Base-by-base conservation (phyloP, 352 stramenopile genomes). In the Pythium sp. region DNA sequence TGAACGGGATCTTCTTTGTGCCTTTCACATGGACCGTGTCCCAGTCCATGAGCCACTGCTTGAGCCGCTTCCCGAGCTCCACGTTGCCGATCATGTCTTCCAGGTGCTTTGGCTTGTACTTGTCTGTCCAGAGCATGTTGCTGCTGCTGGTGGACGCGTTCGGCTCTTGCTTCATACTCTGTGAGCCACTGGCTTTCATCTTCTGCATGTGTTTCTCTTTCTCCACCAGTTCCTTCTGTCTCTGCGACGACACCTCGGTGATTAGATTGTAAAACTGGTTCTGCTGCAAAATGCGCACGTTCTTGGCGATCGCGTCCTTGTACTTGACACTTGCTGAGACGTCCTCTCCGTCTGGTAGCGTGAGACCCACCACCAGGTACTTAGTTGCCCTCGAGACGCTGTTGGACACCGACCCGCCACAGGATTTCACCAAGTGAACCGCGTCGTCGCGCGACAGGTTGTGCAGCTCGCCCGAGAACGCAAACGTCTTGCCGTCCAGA, bases 11-110 rank as follows among this genome's bases (percentile, higher is more conserved):
- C 68, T 93, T 94, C 73, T 93, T 94, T 46, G 82, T 94, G 56
- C 83, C 80, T 61, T 92, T 91, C 32, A 96, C 87, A 55, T 95
- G 89, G 59, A 95, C 72, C 0, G 84, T 79, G 47, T 96, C 83
- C 80, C 86, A 96, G 57, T 96, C 87, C 38, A 81, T 34, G 14
- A 96, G 80, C 89, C 91, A 98, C 56, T 80, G 76, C 32, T 79
- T 86, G 9, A 99, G 72, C 56, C 97, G 97, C 65, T 80, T 88
- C 1, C 94, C 89, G 36, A 91, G 74, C 64, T 98, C 93, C 49
- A 91, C 76, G 78, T 98, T 98, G 20, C 96, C 96, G 46, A 99
- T 91, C 83, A 99, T 98, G 61, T 98, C 85, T 9, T 87, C 72
- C 38, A 95, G 86, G 4, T 55, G 83, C 72, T 94, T 96, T 0